Percentiles rank a stretch among this genome's conserved stretches.
Evolutionary conservation across 768 basidiomycete species (phyloP).

Genomic region (Pleurotus citrinopileatus): DNA sequence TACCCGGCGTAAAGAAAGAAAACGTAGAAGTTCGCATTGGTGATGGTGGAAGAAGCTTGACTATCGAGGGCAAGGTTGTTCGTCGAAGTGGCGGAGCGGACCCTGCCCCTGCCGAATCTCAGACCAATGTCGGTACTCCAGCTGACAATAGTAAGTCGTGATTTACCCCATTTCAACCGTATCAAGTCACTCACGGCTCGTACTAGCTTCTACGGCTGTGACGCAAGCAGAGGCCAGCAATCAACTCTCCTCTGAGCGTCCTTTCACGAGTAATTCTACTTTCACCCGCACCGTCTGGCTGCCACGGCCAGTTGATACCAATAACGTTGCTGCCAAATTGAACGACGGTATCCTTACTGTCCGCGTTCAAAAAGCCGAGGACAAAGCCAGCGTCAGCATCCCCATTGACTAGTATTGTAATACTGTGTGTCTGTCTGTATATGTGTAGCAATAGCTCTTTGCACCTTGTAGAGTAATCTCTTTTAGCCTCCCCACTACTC

Average conservation of each 20-base stretch:
- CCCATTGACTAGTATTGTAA: constrained; percentile 27
- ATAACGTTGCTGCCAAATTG: constrained; percentile 60
- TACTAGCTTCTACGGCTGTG: constrained; percentile 18
- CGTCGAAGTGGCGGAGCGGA: constrained; percentile 22
- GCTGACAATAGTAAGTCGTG: constrained; percentile 27
- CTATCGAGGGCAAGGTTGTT: constrained; percentile 63
- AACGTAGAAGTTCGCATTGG: constrained; percentile 70
- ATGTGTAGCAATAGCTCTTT: not conserved
- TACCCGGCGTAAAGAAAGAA: constrained; percentile 79
- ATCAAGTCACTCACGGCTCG: not conserved
- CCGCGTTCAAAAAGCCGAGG: constrained; percentile 56
- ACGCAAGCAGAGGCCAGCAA: constrained; percentile 27
- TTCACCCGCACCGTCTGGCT: constrained; percentile 76
- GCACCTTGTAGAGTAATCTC: not conserved
- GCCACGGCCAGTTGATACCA: constrained; percentile 57
- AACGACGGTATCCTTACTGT: constrained; percentile 69
- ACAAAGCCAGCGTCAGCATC: constrained; percentile 52
- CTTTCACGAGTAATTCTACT: constrained; percentile 48
- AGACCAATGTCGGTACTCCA: constrained; percentile 11
- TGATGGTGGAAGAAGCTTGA: constrained; percentile 66
- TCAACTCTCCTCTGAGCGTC: constrained; percentile 57
- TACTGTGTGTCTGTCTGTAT: not conserved
- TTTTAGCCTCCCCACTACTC: too few species aligned
- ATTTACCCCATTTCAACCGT: not conserved
- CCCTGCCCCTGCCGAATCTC: constrained; percentile 6